Conservation (phyloP, 2,329 filamentous ascomycete species). For the Hypoxylon sp. region DNA sequence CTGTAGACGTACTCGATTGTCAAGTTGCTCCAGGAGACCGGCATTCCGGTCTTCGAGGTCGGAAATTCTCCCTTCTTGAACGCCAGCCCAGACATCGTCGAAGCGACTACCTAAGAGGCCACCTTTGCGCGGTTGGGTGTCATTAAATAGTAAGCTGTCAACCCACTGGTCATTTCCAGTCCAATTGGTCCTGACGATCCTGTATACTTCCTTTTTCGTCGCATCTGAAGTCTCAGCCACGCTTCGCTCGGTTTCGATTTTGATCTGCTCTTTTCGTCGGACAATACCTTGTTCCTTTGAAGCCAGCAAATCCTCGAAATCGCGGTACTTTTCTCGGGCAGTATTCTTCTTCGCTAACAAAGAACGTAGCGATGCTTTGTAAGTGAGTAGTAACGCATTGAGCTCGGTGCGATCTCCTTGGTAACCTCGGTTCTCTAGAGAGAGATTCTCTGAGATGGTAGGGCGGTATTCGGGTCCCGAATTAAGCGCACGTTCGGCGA, state of each 20-base stretch:
- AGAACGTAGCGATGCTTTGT: slow-evolving; percentile 76
- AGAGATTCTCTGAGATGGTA: slow-evolving; percentile 68
- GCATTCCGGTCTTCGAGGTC: slow-evolving; percentile 67
- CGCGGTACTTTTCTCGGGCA: slow-evolving; percentile 69
- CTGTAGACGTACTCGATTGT: slow-evolving; percentile 76
- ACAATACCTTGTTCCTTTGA: slow-evolving; percentile 72
- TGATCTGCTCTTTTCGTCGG: slow-evolving; percentile 65
- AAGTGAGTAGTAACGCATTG: slow-evolving; percentile 77
- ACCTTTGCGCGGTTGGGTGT: slow-evolving; percentile 69
- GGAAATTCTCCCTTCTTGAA: slow-evolving; percentile 70
- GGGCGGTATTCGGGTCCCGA: slow-evolving; percentile 57
- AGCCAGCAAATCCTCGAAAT: slow-evolving; percentile 76
- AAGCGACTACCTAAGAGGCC: slow-evolving; percentile 77
- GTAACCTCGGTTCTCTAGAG: slow-evolving; percentile 72
- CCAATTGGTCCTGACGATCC: slow-evolving; percentile 80
- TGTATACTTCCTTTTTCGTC: slow-evolving; percentile 67
- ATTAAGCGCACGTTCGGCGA: slow-evolving; percentile 62
- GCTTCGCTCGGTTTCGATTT: slow-evolving; percentile 46
- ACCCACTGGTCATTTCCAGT: slow-evolving; percentile 82
- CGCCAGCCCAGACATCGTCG: slow-evolving; percentile 77
- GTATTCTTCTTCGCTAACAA: slow-evolving; percentile 72
- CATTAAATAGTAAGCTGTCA: slow-evolving; percentile 77
- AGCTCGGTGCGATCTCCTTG: slow-evolving; percentile 69
- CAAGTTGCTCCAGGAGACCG: slow-evolving; percentile 78
- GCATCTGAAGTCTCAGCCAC: slow-evolving; percentile 59